A percentile compares a stretch with the other conserved stretches of the same genome.
Conservation (phyloP, 2,329 filamentous ascomycete genomes). For the Myriangium duriaei region DNA sequence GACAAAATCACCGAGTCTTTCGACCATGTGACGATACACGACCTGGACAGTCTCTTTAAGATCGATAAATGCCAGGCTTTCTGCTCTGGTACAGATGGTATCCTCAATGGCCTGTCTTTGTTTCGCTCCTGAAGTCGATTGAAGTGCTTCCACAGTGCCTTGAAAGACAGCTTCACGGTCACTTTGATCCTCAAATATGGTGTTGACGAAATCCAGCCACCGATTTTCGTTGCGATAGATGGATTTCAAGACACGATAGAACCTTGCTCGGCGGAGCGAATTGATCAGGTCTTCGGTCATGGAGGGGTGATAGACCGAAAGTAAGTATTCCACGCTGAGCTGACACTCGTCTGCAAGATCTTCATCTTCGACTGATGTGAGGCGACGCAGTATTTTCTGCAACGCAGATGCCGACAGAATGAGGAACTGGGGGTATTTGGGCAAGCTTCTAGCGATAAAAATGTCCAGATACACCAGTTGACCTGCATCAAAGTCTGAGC, state of each 20-base stretch:
- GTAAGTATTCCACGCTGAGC: conserved; percentile 87
- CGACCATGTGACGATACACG: conserved; percentile 48
- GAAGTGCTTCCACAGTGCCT: conserved; percentile 64
- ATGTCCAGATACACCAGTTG: conserved; percentile 95
- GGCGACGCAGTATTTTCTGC: conserved; percentile 63
- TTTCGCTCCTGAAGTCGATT: conserved; percentile 51
- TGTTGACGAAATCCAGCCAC: conserved; percentile 63
- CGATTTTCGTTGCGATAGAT: conserved; percentile 71
- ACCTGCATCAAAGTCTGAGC: conserved; percentile 58
- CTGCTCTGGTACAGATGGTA: conserved; percentile 53
- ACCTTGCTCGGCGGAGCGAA: conserved; percentile 64
- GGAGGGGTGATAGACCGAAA: conserved; percentile 86
- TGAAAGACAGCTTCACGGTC: conserved; percentile 65
- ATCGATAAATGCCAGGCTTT: conserved; percentile 54
- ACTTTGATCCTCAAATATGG: conserved; percentile 74
- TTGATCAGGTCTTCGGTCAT: conserved; percentile 66
- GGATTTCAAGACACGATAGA: conserved; percentile 84
- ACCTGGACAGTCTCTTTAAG: conserved; percentile 52
- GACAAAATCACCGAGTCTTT: conserved; percentile 55
- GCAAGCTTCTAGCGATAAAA: conserved; percentile 91
- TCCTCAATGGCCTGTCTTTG: conserved; percentile 60
- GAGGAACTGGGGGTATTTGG: conserved; percentile 94
- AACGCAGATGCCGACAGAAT: conserved; percentile 78
- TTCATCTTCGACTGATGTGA: conserved; percentile 71
- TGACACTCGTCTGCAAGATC: conserved; percentile 88